These are phyloP conservation scores for Neospermospora avenae DNA, from an alignment of 2,329 filamentous ascomycete genomes.

Conservation along the genomic window DNA sequence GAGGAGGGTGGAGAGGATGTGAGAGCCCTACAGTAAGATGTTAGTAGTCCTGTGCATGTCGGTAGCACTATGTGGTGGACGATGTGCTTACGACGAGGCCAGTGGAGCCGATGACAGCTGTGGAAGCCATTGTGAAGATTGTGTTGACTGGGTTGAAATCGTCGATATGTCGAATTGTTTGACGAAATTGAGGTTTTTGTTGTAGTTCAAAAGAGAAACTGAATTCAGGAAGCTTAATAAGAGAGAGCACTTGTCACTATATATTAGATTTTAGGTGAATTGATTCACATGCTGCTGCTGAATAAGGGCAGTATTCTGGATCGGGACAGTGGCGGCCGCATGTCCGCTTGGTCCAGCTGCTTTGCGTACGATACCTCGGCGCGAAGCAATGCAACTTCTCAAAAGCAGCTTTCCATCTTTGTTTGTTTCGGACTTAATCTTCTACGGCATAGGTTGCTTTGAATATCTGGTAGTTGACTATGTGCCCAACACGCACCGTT, in stretches of 20 bases:
- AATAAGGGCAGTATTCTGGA: background rate
- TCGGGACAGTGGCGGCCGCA: background rate
- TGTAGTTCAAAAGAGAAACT: too few species aligned
- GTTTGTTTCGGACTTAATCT: background rate
- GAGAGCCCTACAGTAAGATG: slow-evolving; percentile 49
- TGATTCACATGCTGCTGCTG: background rate
- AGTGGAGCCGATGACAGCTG: slow-evolving; percentile 33
- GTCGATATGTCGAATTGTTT: background rate
- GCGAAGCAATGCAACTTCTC: background rate
- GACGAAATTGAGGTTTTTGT: background rate
- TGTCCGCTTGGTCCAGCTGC: background rate
- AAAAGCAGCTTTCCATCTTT: background rate
- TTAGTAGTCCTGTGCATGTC: slow-evolving; percentile 9
- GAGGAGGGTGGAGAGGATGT: slow-evolving; percentile 69
- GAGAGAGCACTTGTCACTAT: background rate
- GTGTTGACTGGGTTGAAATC: background rate
- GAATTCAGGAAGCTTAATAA: too few species aligned
- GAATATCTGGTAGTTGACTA: too few species aligned
- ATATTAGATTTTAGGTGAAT: background rate
- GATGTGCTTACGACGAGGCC: slow-evolving; percentile 49
- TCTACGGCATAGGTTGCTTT: background rate
- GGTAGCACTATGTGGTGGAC: background rate
- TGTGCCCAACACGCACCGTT: too few species aligned
- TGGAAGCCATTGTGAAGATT: slow-evolving; percentile 3
- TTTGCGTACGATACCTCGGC: background rate